Evolutionary conservation across 1,139 yeast species (phyloP).

Genomic region (Torulaspora pretoriensis): DNA sequence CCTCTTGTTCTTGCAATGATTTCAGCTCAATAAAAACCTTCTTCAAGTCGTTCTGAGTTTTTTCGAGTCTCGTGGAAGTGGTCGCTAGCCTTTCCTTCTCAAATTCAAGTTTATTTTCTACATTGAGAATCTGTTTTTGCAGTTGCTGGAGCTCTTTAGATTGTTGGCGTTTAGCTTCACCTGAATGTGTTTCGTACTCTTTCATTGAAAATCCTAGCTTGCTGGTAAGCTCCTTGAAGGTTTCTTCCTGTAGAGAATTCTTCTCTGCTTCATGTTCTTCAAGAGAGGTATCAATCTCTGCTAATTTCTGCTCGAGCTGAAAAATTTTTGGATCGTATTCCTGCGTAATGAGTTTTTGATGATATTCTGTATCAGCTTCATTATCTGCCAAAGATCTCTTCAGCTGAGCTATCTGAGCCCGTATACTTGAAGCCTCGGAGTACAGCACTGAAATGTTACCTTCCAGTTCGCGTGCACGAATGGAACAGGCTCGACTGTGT

Average conservation of each 20-base stretch:
- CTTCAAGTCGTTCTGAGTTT: conserved; percentile 25
- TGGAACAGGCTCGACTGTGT: conserved; percentile 48
- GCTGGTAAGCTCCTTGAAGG: conserved; percentile 54
- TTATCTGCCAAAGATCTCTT: conserved; percentile 54
- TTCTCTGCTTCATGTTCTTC: conserved; percentile 36
- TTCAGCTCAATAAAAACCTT: conserved; percentile 31
- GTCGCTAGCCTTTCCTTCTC: conserved; percentile 56
- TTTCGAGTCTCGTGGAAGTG: conserved; percentile 43
- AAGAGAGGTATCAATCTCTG: conserved; percentile 23
- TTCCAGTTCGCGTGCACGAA: conserved; percentile 58
- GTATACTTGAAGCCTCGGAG: conserved; percentile 47
- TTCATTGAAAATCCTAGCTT: conserved; percentile 53
- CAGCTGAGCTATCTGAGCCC: conserved; percentile 48
- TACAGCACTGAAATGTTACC: conserved; percentile 50
- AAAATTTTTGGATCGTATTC: conserved; percentile 38
- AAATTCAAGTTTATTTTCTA: conserved; percentile 60
- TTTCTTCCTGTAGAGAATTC: conserved; percentile 40
- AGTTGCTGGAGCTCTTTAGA: conserved; percentile 63
- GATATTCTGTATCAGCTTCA: conserved; percentile 53
- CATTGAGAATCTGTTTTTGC: conserved; percentile 55
- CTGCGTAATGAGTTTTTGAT: conserved; percentile 35
- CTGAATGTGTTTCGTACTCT: conserved; percentile 67
- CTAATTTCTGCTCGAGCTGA: conserved; percentile 23
- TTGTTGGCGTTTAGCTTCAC: conserved; percentile 54
- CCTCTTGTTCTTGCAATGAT: conserved; percentile 25